Base-by-base conservation (phyloP, 306 rosid species). In the Pachyrhizus erosus region DNA sequence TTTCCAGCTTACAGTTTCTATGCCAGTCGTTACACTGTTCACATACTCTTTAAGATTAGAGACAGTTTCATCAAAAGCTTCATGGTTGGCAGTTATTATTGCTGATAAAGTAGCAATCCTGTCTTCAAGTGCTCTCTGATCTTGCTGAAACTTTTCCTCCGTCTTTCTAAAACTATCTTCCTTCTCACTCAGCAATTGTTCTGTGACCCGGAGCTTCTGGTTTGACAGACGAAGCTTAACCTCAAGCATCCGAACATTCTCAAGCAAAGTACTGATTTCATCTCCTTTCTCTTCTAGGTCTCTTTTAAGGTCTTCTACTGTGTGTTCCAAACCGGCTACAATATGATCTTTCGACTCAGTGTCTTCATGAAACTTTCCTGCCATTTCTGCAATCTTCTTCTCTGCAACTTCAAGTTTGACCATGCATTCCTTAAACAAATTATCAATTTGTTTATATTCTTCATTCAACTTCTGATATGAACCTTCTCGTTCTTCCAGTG, bases 201-300 rank as follows among this genome's bases (percentile, higher is more conserved):
- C 99, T 17, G 99, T 93, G 40, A 93, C 94, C 76, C 99, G 92
- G 77, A 96, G 97, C 92, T 96, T 93, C 92, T 93, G 99, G 93
- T 90, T 91, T 68, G 99, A 93, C 77, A 96, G 87, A 21, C 99
- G 99, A 87, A 92, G 98, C 91, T 89, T 90, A 52, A 93, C 97
- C 85, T 96, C 98, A 14, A 90, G 87, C 23, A 69, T 92, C 60
- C 92, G 87, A 68, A 87, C 88, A 17, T 87, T 89, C 10, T 96
- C 97, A 4, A 89, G 83, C 86, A 78, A 78, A 71, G 84, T 84
- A 67, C 84, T 26, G 54, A 84, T 85, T 81, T 92, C 98, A 48
- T 96, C 93, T 75, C 82, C 87, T 67, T 96, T 93, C 37, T 76
- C 92, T 73, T 96, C 99, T 11, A 92, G 64, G 31, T 96, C 98